Evolutionary conservation across 2,329 filamentous ascomycete genomes (phyloP), one percentile per base, ranked within the genome.

Genomic region (Mollisia scopiformis): DNA sequence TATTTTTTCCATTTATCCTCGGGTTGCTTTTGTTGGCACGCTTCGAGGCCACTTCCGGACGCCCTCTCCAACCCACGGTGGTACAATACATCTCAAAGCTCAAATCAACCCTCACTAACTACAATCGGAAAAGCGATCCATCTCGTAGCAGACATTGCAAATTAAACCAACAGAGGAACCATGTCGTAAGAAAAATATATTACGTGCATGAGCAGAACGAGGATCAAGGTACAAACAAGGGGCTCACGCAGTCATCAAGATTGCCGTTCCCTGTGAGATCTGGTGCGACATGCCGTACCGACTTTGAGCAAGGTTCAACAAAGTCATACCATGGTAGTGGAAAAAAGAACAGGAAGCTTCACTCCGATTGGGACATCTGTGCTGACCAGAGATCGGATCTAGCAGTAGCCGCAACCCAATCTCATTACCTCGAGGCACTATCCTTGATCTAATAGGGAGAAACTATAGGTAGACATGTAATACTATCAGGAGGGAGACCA

Each of bases 141-240:
- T n/a, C n/a, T n/a, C n/a, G n/a, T n/a, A n/a, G n/a, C n/a, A n/a
- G n/a, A n/a, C n/a, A n/a, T n/a, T n/a, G n/a, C n/a, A n/a, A 16
- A 14, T 4, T 25, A 27, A 3, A 13, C 6, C 43, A 21, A 51
- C 27, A 33, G 23, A 51, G 19, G 19, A 51, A 21, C 8, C 19
- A 31, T 7, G 21, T 31, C 25, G 28, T 51, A 27, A 28, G 25
- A n/a, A n/a, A 23, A 3, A n/a, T 21, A n/a, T 33, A 31, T 55
- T 31, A 41, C 49, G 35, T 59, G 61, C 49, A 57, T 33, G 49
- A n/a, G n/a, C 47, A 56, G 37, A 27, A 27, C 62, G 27, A 56
- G 55, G 58, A 61, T 58, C 61, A 54, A 63, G 57, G 61, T 39
- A 52, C 55, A 54, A 61, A 56, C 51, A 59, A 30, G 53, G 58